Conservation (phyloP, 306 rosid genomes). For the barrel medic (Medicago truncatula) region MtrunA17r5.0-ANR NC_053044.1:47864501-47865000, state of each 20-base stretch:
- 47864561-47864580: slow-evolving; percentile 48
- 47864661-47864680: neutral
- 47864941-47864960: slow-evolving; percentile 82
- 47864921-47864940: slow-evolving; percentile 65
- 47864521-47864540: neutral
- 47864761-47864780: neutral
- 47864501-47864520: slow-evolving; percentile 7
- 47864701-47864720: neutral
- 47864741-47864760: slow-evolving; percentile 11
- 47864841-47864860: slow-evolving; percentile 87
- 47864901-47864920: slow-evolving; percentile 70
- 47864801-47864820: slow-evolving; percentile 15
- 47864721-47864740: neutral
- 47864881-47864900: slow-evolving; percentile 69
- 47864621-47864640: slow-evolving; percentile 72
- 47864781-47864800: neutral
- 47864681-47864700: neutral
- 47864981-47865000: neutral
- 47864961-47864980: neutral
- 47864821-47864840: slow-evolving; percentile 29
- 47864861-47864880: slow-evolving; percentile 71
- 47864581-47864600: slow-evolving; percentile 60
- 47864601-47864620: slow-evolving; percentile 67
- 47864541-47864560: slow-evolving; percentile 46
- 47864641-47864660: slow-evolving; percentile 86